Conservation (phyloP, 2,329 filamentous ascomycete genomes). For the Fusarium tricinctum region DNA sequence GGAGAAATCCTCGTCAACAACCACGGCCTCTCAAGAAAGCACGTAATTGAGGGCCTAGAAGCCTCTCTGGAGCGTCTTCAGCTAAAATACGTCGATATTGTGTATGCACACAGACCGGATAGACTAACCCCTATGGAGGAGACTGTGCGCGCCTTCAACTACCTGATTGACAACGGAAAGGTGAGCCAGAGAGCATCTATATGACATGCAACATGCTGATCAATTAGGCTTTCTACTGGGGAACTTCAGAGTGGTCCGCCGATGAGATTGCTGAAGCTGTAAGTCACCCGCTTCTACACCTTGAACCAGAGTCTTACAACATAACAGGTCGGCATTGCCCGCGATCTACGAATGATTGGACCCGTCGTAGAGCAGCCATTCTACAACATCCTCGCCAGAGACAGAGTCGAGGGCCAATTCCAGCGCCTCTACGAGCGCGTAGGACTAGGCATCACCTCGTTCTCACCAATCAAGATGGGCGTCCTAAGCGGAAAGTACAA, state of each 20-base stretch:
- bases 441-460: constrained; percentile 73
- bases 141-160: constrained; percentile 78
- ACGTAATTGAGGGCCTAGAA: constrained; percentile 70
- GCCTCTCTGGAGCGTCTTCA: constrained; percentile 69
- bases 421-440: constrained; percentile 70
- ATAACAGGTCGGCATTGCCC: constrained; percentile 65
- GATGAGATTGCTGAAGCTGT: constrained; percentile 74
- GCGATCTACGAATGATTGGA: constrained; percentile 71
- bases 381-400: constrained; percentile 74
- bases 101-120: constrained; percentile 79
- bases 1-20: constrained; percentile 75
- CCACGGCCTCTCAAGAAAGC: constrained; percentile 75
- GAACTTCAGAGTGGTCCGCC: constrained; percentile 74
- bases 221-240: constrained; percentile 72
- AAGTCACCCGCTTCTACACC: constrained; percentile 1
- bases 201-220: background rate
- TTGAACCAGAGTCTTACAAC: background rate
- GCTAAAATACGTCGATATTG: constrained; percentile 74
- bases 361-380: constrained; percentile 77
- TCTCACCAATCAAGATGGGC: constrained; percentile 70
- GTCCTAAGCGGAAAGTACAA: constrained; percentile 77
- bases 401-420: constrained; percentile 75
- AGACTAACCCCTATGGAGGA: constrained; percentile 78
- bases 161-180: constrained; percentile 76
- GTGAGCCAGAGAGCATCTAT: background rate